Evolutionary conservation across 768 basidiomycete genomes (phyloP).

Genomic region (Podaxis mareebaensis): DNA sequence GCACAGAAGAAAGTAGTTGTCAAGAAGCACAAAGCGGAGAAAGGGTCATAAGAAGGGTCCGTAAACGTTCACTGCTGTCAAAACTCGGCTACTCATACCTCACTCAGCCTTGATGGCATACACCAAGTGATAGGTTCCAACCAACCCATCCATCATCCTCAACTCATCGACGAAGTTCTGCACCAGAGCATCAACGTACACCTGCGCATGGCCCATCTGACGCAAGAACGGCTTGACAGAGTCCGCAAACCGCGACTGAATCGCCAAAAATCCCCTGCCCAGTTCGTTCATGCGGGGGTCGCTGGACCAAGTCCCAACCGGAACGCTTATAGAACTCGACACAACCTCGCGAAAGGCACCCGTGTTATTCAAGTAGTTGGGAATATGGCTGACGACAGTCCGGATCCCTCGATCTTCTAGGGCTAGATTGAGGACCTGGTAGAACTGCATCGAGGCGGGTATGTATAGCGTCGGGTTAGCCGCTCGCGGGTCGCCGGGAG

Average conservation of each 20-base stretch:
- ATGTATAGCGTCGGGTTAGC: conserved; percentile 34
- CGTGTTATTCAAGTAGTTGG: conserved; percentile 34
- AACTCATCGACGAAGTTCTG: conserved; percentile 49
- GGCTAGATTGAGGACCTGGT: conserved; percentile 36
- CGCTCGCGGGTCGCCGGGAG: conserved; percentile 25
- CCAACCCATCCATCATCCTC: conserved; percentile 44
- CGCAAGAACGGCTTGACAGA: conserved; percentile 50
- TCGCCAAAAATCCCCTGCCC: conserved; percentile 42
- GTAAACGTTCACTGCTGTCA: background rate
- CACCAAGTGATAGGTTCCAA: conserved; percentile 49
- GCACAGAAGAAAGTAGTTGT: background rate
- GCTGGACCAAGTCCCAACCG: conserved; percentile 56
- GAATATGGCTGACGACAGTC: conserved; percentile 37
- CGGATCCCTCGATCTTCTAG: conserved; percentile 37
- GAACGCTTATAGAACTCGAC: conserved; percentile 38
- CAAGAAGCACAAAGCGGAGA: background rate
- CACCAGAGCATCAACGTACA: conserved; percentile 40
- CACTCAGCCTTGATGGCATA: conserved; percentile 34
- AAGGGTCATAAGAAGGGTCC: background rate
- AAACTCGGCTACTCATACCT: background rate
- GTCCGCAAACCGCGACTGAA: conserved; percentile 43
- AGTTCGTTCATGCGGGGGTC: conserved; percentile 35
- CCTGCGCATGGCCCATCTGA: conserved; percentile 36
- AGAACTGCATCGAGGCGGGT: conserved; percentile 40
- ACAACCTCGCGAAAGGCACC: conserved; percentile 44